Percentiles rank a stretch among this genome's conserved stretches.
Evolutionary conservation across 1,284 basidiomycete genomes (phyloP).

Genomic region (Cutaneotrichosporon mucoides): DNA sequence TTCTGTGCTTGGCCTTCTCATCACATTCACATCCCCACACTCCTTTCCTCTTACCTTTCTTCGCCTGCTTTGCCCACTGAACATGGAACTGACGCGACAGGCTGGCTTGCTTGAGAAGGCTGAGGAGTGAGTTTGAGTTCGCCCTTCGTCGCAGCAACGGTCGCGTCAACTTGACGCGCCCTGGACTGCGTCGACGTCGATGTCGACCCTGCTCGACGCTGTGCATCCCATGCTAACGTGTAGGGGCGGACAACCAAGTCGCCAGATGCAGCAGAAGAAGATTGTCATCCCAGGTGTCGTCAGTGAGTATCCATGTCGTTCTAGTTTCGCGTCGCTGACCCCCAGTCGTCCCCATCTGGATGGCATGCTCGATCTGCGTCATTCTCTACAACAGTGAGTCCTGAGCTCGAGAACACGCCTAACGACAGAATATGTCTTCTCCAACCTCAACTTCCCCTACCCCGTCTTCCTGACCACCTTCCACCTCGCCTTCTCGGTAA

Average conservation of each 20-base stretch:
- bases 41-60: not conserved
- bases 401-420: not conserved
- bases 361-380: slow-evolving; percentile 79
- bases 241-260: slow-evolving; percentile 1
- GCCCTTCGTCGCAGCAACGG: not conserved
- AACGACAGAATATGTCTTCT: slow-evolving; percentile 67
- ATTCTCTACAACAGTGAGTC: slow-evolving; percentile 87
- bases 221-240: not conserved
- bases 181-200: not conserved
- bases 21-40: not conserved
- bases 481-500: slow-evolving; percentile 75
- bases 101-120: slow-evolving; percentile 18
- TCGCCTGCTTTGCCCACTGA: not conserved
- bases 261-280: slow-evolving; percentile 43
- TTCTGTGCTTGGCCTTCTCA: not conserved
- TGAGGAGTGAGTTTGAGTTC: slow-evolving; percentile 23
- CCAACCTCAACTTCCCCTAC: slow-evolving; percentile 71
- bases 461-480: slow-evolving; percentile 85
- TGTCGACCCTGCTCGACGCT: not conserved
- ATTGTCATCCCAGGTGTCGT: slow-evolving; percentile 47
- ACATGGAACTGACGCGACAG: slow-evolving; percentile 1
- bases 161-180: not conserved
- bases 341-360: slow-evolving; percentile 56
- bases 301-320: slow-evolving; percentile 33
- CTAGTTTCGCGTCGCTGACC: no score